Evolutionary conservation across 73 alveolate species (phyloP).

Genomic region (Paraurostyla sp.): DNA sequence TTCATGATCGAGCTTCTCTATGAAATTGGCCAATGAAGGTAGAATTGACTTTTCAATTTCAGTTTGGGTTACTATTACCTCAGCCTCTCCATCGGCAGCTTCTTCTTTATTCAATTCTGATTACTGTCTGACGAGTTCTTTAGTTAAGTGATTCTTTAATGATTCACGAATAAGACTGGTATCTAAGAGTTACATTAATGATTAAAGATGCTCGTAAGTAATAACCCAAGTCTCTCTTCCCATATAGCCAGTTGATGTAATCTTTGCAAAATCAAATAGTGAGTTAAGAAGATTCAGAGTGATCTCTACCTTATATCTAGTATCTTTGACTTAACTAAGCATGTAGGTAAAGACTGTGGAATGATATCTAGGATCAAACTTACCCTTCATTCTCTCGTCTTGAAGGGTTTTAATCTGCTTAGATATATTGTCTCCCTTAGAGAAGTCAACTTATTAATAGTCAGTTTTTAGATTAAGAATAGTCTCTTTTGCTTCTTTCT

Average conservation of each 20-base stretch:
- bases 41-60: constrained; percentile 55
- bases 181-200: not conserved
- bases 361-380: constrained; percentile 50
- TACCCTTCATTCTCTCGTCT: constrained; percentile 57
- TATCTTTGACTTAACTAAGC: not conserved
- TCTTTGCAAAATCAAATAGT: constrained; percentile 54
- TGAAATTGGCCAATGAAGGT: constrained; percentile 44
- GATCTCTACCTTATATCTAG: constrained; percentile 38
- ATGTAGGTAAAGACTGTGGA: not conserved
- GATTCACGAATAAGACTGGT: not conserved
- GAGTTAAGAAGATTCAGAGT: constrained; percentile 10
- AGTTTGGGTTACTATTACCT: not conserved
- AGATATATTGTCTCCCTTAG: constrained; percentile 43
- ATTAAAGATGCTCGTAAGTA: not conserved
- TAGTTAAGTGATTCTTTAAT: not conserved
- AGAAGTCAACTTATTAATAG: not conserved
- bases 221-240: constrained; percentile 62
- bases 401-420: constrained; percentile 43
- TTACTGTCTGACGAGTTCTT: not conserved
- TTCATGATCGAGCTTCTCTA: constrained; percentile 64
- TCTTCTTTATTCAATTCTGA: constrained; percentile 1
- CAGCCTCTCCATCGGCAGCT: not conserved
- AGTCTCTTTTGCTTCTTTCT: constrained; percentile 54
- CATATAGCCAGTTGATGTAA: constrained; percentile 49
- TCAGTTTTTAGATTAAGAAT: not conserved